Conservation (phyloP, 2,329 filamentous ascomycete species). For the Fusarium lyarnte region DNA sequence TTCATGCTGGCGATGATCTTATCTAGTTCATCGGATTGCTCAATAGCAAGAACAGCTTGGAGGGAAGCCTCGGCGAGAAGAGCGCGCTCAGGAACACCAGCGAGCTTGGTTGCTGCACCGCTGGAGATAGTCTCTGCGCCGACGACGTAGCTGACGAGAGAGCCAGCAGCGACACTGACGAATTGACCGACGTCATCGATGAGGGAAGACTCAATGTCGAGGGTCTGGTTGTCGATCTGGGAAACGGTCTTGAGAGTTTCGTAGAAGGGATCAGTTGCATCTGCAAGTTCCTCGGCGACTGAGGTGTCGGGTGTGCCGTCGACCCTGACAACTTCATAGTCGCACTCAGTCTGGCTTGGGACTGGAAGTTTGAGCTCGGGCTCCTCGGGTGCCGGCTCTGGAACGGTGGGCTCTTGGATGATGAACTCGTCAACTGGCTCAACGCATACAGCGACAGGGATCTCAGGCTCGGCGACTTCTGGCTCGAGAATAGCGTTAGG, state of each 20-base stretch:
- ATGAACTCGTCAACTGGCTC: too few relatives aligned
- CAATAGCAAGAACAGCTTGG: slow-evolving; percentile 17
- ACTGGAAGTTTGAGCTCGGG: neutral
- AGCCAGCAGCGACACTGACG: neutral
- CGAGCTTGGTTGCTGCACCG: neutral
- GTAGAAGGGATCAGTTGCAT: neutral
- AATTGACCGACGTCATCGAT: neutral
- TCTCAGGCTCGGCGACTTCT: too few relatives aligned
- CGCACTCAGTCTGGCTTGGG: neutral
- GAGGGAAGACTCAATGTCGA: neutral
- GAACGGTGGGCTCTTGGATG: too few relatives aligned
- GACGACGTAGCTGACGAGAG: neutral
- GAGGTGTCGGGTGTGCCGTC: neutral
- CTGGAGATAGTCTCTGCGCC: neutral
- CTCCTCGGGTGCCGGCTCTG: neutral
- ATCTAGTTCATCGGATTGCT: slow-evolving; percentile 27
- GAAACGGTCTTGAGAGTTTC: neutral
- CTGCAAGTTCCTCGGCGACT: neutral
- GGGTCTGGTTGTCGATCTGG: neutral
- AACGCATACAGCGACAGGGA: too few relatives aligned
- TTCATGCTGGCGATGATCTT: slow-evolving; percentile 26
- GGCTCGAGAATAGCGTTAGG: too few relatives aligned
- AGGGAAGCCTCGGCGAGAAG: slow-evolving; percentile 18
- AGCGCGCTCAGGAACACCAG: neutral
- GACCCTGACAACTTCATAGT: neutral